phyloP scores from a whole-genome alignment of 108 stramenopile genomes.

The Cylindrotheca closterium region DNA sequence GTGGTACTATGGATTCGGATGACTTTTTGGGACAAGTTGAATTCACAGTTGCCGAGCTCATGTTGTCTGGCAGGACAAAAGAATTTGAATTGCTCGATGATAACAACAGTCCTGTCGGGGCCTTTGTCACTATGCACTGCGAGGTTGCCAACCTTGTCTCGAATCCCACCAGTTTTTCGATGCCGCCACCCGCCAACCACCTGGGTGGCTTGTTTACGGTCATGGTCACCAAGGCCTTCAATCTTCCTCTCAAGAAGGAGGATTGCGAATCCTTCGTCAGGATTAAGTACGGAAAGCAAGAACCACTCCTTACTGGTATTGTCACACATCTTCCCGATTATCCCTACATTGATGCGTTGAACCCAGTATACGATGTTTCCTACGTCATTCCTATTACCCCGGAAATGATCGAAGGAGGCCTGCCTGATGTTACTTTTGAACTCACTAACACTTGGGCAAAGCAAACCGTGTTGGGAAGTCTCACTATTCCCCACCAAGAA shows the following conservation, averaged over 20 bases:
- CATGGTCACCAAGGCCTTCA: conserved; percentile 45
- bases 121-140: conserved; percentile 47
- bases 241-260: conserved; percentile 43
- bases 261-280: conserved; percentile 54
- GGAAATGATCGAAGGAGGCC: conserved; percentile 4
- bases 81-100: conserved; percentile 1
- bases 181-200: conserved; percentile 16
- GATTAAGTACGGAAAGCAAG: conserved; percentile 40
- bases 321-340: conserved; percentile 40
- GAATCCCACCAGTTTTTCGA: neutral
- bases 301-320: conserved; percentile 26
- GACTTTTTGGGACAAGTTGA: conserved; percentile 53
- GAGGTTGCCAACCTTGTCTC: conserved; percentile 19
- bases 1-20: conserved; percentile 45
- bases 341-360: conserved; percentile 54
- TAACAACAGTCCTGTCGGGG: conserved; percentile 34
- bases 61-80: conserved; percentile 19
- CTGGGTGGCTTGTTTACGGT: conserved; percentile 54
- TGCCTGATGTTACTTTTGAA: conserved; percentile 33
- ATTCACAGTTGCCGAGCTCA: conserved; percentile 42
- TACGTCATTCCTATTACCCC: conserved; percentile 20
- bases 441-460: conserved; percentile 31
- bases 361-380: conserved; percentile 35
- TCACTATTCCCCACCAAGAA: conserved; percentile 18
- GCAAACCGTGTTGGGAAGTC: conserved; percentile 30